Conservation (phyloP, 306 rosid species). For the Styphnolobium japonicum region DNA sequence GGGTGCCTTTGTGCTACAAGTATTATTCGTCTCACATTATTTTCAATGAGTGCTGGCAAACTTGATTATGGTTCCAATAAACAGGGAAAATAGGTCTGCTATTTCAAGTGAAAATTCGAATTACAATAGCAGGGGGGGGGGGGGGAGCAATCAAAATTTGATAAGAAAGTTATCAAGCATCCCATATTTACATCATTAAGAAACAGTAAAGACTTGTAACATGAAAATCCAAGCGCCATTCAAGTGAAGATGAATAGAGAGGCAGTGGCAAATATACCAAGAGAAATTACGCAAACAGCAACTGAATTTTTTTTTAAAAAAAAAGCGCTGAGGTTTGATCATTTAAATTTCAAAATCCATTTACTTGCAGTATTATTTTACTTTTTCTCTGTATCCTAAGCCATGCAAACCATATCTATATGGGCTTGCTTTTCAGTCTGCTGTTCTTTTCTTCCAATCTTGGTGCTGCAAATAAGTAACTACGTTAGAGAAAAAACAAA, state of each 20-base stretch:
- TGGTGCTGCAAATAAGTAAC: conserved; percentile 51
- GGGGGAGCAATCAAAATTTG: not conserved
- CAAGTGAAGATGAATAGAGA: not conserved
- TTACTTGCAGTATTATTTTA: conserved; percentile 15
- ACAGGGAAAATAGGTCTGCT: not conserved
- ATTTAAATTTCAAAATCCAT: conserved; percentile 29
- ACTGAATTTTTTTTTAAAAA: conserved; percentile 17
- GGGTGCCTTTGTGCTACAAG: no score
- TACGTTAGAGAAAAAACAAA: not conserved
- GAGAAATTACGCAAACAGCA: conserved; percentile 13
- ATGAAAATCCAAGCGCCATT: conserved; percentile 7
- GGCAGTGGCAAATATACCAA: conserved; percentile 8
- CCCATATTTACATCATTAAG: conserved; percentile 46
- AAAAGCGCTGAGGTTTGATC: conserved; percentile 13
- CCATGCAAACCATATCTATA: conserved; percentile 21
- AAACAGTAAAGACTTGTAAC: conserved; percentile 32
- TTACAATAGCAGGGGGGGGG: not conserved
- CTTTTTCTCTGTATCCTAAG: conserved; percentile 6
- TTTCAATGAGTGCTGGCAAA: not conserved
- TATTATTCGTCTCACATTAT: no score
- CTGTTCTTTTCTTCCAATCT: conserved; percentile 49
- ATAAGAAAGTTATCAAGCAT: conserved; percentile 27
- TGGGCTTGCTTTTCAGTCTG: conserved; percentile 45
- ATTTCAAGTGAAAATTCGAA: not conserved
- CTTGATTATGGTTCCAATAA: not conserved